A percentile compares a stretch with the other conserved stretches of the same genome.
phyloP scores from a whole-genome alignment of 2,329 filamentous ascomycete species.

The Fusarium aywerte region DNA sequence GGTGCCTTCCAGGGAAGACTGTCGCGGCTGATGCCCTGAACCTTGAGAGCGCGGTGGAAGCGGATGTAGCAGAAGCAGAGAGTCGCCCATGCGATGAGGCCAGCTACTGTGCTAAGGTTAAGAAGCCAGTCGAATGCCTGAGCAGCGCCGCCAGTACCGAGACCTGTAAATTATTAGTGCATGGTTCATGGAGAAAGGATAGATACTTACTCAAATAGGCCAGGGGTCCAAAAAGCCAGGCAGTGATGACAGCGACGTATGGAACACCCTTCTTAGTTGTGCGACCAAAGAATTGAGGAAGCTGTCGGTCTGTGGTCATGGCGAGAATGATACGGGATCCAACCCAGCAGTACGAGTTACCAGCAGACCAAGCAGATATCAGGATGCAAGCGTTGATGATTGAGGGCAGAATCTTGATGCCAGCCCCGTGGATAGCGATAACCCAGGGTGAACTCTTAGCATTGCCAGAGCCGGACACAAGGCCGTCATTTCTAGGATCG shows the following conservation, averaged over 20 bases:
- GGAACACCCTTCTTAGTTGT: conserved; percentile 73
- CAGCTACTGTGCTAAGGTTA: conserved; percentile 73
- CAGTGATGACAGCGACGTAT: conserved; percentile 62
- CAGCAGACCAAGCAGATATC: conserved; percentile 72
- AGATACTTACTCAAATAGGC: conserved; percentile 75
- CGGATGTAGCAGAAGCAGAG: conserved; percentile 68
- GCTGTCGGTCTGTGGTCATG: conserved; percentile 73
- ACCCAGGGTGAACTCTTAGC: conserved; percentile 71
- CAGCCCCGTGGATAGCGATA: conserved; percentile 74
- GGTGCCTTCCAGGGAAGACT: conserved; percentile 63
- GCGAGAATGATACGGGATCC: conserved; percentile 77
- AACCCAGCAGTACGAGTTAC: conserved; percentile 62
- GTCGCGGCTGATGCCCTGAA: conserved; percentile 64
- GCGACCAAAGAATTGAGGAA: conserved; percentile 68
- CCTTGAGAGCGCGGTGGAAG: conserved; percentile 60
- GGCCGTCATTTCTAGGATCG: conserved; percentile 69
- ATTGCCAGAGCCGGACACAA: conserved; percentile 56
- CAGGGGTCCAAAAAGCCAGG: conserved; percentile 70
- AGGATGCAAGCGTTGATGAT: conserved; percentile 76
- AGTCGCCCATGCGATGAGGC: conserved; percentile 69
- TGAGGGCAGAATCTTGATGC: conserved; percentile 71
- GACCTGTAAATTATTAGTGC: conserved; percentile 12
- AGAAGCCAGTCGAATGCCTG: conserved; percentile 77
- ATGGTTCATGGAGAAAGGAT: no score
- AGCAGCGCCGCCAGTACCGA: conserved; percentile 60